Evolutionary conservation across 371 early-diverging fungal species (phyloP), one percentile per base, ranked within the genome.

Genomic region (Actinomortierella ambigua): DNA sequence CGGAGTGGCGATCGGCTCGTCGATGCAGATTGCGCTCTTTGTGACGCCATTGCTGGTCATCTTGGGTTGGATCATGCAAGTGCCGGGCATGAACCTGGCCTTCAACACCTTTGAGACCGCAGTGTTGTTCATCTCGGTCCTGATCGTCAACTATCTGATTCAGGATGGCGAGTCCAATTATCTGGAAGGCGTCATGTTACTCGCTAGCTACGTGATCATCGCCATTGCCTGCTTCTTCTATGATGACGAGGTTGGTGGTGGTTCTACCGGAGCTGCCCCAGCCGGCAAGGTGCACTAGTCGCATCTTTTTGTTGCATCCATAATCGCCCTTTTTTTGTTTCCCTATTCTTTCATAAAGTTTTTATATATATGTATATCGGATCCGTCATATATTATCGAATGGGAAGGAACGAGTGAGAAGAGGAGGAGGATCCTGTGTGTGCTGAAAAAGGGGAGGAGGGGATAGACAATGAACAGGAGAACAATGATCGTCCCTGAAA

Each of bases 21-120:
- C 88, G 49, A 90, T 94, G 86, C 95, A 96, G 75, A 94, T 96
- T 55, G 92, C 95, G 1, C 81, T 97, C 18, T 81, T 95, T 27
- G 94, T 95, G 3, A 91, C 92, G 17, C 97, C 96, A 4, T 63
- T 95, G 39, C 80, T 92, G 69, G 95, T 95, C 50, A 82, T 96
- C 43, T 77, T 92, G 20, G 95, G 96, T 0, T 97, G 97, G 96
- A 84, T 88, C 53, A 88, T 95, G 59, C 64, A 79, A 55, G 61
- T 52, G 13, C 80, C 87, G 50, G 85, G 85, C 0, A 85, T 95
- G 86, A 88, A 88, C 18, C 77, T 97, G 27, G 85, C 81, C 65
- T 96, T 97, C 57, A 83, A 87, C 50, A 81, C 86, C 2, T 93
- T 93, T 67, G 93, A 95, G 69, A 92, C 93, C 6, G 84, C 84